phyloP scores from a whole-genome alignment of 148 eudicot species.

The Spergularia marina region DNA sequence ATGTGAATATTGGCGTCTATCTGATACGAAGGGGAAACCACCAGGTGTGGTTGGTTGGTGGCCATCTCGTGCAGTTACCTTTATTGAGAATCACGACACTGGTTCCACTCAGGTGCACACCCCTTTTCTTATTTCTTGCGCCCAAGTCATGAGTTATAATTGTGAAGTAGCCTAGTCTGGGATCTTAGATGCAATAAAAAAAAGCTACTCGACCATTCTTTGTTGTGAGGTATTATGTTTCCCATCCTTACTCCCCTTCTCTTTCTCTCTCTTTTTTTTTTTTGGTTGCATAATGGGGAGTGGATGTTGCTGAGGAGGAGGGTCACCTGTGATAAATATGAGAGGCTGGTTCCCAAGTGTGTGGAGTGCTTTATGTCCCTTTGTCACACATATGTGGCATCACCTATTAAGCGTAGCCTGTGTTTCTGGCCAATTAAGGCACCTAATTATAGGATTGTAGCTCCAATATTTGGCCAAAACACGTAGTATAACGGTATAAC shows the following conservation, averaged over 20 bases:
- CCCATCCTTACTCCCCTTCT: neutral
- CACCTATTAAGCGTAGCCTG: too few species aligned
- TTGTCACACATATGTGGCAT: too few species aligned
- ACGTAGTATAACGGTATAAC: too few species aligned
- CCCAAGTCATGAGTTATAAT: neutral
- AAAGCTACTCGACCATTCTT: too few species aligned
- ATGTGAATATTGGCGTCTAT: slow-evolving; percentile 97
- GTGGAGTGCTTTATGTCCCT: too few species aligned
- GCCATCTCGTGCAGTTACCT: slow-evolving; percentile 98
- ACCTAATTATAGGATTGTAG: too few species aligned
- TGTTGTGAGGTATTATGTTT: too few species aligned
- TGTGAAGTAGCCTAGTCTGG: neutral
- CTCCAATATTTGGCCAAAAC: too few species aligned
- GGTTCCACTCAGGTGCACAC: slow-evolving; percentile 93
- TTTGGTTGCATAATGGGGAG: neutral
- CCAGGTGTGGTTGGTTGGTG: slow-evolving; percentile 99
- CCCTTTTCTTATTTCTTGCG: slow-evolving; percentile 3
- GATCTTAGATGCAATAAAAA: too few species aligned
- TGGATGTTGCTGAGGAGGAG: neutral
- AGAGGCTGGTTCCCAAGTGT: too few species aligned
- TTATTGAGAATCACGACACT: slow-evolving; percentile 98
- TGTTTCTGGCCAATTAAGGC: too few species aligned
- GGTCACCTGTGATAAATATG: neutral
- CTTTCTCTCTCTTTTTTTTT: neutral
- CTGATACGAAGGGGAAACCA: slow-evolving; percentile 86